Evolutionary conservation across 2,329 filamentous ascomycete species (phyloP).

Genomic region (Paecilomyces sp.): DNA sequence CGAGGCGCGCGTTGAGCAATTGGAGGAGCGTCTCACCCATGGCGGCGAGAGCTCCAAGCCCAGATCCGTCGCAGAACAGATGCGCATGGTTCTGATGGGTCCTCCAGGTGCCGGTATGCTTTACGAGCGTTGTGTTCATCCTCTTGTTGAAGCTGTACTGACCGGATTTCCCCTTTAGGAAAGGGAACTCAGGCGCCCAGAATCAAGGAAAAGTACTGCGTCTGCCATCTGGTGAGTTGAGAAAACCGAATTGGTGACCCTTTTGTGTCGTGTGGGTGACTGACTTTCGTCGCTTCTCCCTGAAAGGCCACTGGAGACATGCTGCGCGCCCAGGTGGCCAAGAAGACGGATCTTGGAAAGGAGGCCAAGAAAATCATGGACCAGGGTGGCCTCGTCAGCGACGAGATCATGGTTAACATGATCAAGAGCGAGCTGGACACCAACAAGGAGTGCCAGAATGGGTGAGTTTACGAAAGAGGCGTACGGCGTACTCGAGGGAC

Average conservation of each 20-base stretch:
- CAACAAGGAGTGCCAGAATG: constrained; percentile 94
- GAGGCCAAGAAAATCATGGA: constrained; percentile 99
- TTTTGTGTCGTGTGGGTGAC: neutral
- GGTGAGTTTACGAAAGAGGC: constrained; percentile 46
- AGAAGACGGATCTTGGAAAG: constrained; percentile 88
- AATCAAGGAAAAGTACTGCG: constrained; percentile 96
- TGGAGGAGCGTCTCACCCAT: constrained; percentile 64
- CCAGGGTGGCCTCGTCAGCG: constrained; percentile 90
- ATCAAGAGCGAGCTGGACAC: constrained; percentile 94
- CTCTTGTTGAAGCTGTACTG: constrained; percentile 6
- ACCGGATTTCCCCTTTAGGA: constrained; percentile 49
- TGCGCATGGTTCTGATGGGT: constrained; percentile 97
- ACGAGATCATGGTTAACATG: constrained; percentile 99
- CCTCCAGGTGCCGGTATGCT: constrained; percentile 88
- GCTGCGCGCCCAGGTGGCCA: constrained; percentile 95
- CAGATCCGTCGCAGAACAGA: constrained; percentile 52
- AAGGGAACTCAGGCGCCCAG: constrained; percentile 98
- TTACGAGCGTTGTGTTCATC: constrained; percentile 9
- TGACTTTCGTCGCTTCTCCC: constrained; percentile 4
- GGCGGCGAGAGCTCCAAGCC: constrained; percentile 44
- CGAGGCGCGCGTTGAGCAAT: constrained; percentile 75
- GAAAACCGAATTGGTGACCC: constrained; percentile 6
- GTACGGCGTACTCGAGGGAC: neutral
- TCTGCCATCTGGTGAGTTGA: constrained; percentile 82
- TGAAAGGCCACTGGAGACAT: constrained; percentile 92